Evolutionary conservation across 176 grass and related monocot genomes (phyloP).

Genomic region (Tuctoria greenei): DNA sequence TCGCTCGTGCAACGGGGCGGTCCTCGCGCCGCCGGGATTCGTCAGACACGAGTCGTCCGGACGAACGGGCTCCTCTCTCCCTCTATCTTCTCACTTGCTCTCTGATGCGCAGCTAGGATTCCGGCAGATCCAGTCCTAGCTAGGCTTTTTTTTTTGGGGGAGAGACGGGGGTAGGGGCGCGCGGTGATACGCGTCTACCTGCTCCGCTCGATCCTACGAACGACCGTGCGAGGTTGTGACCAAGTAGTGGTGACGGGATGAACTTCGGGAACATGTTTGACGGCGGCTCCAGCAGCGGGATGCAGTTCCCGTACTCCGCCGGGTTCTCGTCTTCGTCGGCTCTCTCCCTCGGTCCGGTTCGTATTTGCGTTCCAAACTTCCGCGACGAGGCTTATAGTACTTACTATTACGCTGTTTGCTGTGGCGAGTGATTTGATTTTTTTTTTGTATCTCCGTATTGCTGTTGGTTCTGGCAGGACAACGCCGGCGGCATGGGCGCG

Average conservation of each 20-base stretch:
- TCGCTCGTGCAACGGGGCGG: neutral
- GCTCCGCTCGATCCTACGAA: neutral
- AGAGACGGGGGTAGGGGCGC: neutral
- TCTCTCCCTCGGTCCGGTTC: conserved; percentile 83
- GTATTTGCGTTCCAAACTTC: neutral
- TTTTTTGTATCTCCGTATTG: neutral
- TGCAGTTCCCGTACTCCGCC: conserved; percentile 52
- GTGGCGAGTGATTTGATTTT: neutral
- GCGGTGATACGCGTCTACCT: neutral
- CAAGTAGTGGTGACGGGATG: conserved; percentile 29
- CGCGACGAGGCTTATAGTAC: neutral
- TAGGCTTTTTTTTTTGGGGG: neutral
- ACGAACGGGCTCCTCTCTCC: neutral
- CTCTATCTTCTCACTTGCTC: neutral
- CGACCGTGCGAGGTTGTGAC: no score
- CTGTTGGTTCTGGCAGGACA: conserved; percentile 32
- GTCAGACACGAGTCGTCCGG: neutral
- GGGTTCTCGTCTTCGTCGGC: conserved; percentile 68
- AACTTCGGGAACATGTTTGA: conserved; percentile 69
- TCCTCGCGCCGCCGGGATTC: neutral
- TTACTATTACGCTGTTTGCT: neutral
- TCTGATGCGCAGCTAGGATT: neutral
- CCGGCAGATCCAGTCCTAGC: conserved; percentile 36
- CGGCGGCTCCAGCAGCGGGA: conserved; percentile 32
- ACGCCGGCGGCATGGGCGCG: conserved; percentile 28